Percentiles rank a stretch among this genome's conserved stretches.
Conservation (phyloP, 352 stramenopile species). For the Pythium rhizo-oryzae region DNA sequence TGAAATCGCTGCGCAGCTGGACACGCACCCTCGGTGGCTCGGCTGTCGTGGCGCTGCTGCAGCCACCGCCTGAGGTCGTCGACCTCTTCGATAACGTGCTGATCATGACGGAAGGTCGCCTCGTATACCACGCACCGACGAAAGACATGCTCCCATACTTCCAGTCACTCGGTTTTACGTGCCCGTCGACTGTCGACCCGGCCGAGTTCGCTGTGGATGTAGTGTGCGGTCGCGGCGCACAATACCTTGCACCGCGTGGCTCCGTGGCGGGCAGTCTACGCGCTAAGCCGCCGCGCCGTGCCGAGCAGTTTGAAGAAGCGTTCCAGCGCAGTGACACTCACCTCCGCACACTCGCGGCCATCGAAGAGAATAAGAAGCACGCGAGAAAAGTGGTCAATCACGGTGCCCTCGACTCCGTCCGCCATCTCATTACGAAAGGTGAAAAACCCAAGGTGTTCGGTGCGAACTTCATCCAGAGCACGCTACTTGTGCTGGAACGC, state of each 20-base stretch:
- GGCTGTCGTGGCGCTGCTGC: constrained; percentile 36
- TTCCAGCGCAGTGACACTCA: constrained; percentile 32
- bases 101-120: constrained; percentile 79
- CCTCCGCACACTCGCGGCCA: constrained; percentile 4
- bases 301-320: constrained; percentile 33
- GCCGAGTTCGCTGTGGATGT: constrained; percentile 45
- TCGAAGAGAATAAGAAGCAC: constrained; percentile 24
- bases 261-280: background rate
- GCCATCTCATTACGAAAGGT: constrained; percentile 29
- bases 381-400: constrained; percentile 1
- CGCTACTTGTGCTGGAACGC: constrained; percentile 50
- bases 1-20: constrained; percentile 43
- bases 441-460: constrained; percentile 24
- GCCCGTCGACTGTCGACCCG: constrained; percentile 35
- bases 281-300: constrained; percentile 17
- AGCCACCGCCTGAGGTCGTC: too few species aligned
- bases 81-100: constrained; percentile 94
- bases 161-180: constrained; percentile 45
- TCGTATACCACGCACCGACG: constrained; percentile 87
- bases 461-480: constrained; percentile 49
- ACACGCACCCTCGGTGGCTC: constrained; percentile 41
- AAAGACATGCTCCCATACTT: constrained; percentile 79
- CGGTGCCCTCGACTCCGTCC: constrained; percentile 13
- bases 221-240: constrained; percentile 32
- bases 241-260: constrained; percentile 15